Base-by-base conservation (phyloP, 129 eudicot species). In the Flaveria sonorensis region DNA sequence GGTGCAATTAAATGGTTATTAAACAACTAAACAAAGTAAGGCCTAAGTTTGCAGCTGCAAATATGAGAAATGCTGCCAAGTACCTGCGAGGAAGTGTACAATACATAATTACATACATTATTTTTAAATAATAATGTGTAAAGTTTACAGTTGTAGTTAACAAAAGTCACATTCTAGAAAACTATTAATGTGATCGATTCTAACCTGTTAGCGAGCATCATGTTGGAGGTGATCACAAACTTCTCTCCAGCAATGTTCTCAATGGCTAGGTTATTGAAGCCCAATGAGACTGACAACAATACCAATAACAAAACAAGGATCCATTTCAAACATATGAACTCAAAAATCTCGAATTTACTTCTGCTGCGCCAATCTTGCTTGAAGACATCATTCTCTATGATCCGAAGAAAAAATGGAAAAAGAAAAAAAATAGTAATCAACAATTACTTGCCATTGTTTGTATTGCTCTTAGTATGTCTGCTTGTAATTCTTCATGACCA, bases 301-400 rank as follows among this genome's bases (percentile, higher is more conserved):
- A 7, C 97, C 98, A 60, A 90, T 69, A 10, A 93, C 63, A 62
- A 93, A 89, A 74, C 92, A 88, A 93, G 83, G 13, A 72, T 81
- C 98, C 98, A 93, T 83, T 93, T 93, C 88, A 84, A 82, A 50
- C 83, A 87, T 10, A 80, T 60, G 71, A 83, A 88, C 71, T 93
- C 96, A 50, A 72, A 86, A 45, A 87, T 85, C 78, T 93, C 89
- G 23, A 79, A 43, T 82, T 76, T 82, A 52, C 82, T 88, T 71
- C 96, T 74, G 71, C 83, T 85, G 75, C 98, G 80, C 98, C 98
- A 93, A 74, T 93, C 98, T 76, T 88, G 96, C 85, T 90, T 90
- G 87, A 87, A 85, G 57, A 90, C 73, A 62, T 88, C 97, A 81
- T 90, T 90, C 84, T 93, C 98, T 2, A 87, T 81, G 62, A 93